phyloP scores from a whole-genome alignment of 2,329 filamentous ascomycete species.

The Nigrospora osmanthi region DNA sequence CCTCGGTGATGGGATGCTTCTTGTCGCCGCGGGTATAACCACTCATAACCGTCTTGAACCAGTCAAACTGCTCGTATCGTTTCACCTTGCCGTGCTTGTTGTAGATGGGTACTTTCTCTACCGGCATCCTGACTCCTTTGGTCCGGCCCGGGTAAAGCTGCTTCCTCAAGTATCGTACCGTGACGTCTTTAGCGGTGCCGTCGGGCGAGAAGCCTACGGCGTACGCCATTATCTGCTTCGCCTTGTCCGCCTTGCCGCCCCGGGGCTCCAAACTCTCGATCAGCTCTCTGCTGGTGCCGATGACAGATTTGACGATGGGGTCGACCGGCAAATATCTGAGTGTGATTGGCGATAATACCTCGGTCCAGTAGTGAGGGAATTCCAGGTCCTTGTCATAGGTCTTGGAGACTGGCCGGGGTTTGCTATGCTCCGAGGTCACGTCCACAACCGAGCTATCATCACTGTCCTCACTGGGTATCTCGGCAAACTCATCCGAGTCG shows the following conservation, averaged over 20 bases:
- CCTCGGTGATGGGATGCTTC: constrained; percentile 51
- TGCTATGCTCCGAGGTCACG: constrained; percentile 31
- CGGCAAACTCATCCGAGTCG: constrained; percentile 39
- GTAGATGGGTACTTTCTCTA: constrained; percentile 75
- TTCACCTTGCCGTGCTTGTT: constrained; percentile 71
- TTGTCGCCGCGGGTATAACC: constrained; percentile 52
- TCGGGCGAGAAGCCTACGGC: constrained; percentile 76
- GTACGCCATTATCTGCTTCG: constrained; percentile 86
- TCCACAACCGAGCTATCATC: constrained; percentile 55
- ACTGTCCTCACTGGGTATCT: constrained; percentile 41
- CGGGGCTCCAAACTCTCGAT: constrained; percentile 73
- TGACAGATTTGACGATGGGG: constrained; percentile 57
- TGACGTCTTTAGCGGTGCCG: constrained; percentile 90
- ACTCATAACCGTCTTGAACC: constrained; percentile 77
- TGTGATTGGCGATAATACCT: constrained; percentile 76
- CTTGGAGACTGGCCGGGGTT: constrained; percentile 30
- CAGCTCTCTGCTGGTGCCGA: constrained; percentile 66
- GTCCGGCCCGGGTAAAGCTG: constrained; percentile 81
- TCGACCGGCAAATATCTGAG: constrained; percentile 76
- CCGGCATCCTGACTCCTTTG: constrained; percentile 71
- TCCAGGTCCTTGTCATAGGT: constrained; percentile 69
- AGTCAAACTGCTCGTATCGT: constrained; percentile 72
- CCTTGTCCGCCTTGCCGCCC: constrained; percentile 73
- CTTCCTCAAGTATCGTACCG: constrained; percentile 78
- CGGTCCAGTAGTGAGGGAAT: constrained; percentile 89